A percentile compares a stretch with the other conserved stretches of the same genome.
Evolutionary conservation across 1,139 yeast species (phyloP).

Genomic region (Geotrichum siamense): DNA sequence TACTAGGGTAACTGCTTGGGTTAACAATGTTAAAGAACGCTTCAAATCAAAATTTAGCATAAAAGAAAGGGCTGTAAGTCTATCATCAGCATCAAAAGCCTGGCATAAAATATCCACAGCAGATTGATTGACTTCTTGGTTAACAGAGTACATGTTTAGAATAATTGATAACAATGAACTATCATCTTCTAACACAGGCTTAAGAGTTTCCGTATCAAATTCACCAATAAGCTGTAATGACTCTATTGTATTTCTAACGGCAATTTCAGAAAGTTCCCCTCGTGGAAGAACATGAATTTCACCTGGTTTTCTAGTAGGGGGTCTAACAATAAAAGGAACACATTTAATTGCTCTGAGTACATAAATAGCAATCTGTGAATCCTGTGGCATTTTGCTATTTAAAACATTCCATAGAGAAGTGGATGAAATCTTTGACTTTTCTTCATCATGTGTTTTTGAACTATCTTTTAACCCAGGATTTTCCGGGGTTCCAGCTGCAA

Average conservation of each 20-base stretch:
- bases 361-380: constrained; percentile 14
- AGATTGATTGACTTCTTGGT: constrained; percentile 40
- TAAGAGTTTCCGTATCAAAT: constrained; percentile 43
- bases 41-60: constrained; percentile 42
- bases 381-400: constrained; percentile 16
- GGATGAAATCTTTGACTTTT: constrained; percentile 19
- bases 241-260: constrained; percentile 13
- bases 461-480: constrained; percentile 13
- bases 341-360: constrained; percentile 18
- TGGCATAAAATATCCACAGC: constrained; percentile 70
- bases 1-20: constrained; percentile 42
- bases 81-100: constrained; percentile 64
- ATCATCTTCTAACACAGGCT: constrained; percentile 36
- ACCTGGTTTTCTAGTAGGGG: constrained; percentile 20
- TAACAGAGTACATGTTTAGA: constrained; percentile 25
- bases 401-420: constrained; percentile 18
- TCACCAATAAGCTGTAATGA: constrained; percentile 33
- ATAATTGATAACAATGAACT: constrained; percentile 24
- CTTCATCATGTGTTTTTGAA: constrained; percentile 18
- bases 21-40: constrained; percentile 45
- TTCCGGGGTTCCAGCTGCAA: constrained; percentile 22
- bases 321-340: constrained; percentile 22
- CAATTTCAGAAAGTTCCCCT: constrained; percentile 19
- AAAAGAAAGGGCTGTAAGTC: constrained; percentile 59
- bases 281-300: constrained; percentile 20